Evolutionary conservation across 805 yeast genomes (phyloP).

Genomic region (Yarrowia osloensis): DNA sequence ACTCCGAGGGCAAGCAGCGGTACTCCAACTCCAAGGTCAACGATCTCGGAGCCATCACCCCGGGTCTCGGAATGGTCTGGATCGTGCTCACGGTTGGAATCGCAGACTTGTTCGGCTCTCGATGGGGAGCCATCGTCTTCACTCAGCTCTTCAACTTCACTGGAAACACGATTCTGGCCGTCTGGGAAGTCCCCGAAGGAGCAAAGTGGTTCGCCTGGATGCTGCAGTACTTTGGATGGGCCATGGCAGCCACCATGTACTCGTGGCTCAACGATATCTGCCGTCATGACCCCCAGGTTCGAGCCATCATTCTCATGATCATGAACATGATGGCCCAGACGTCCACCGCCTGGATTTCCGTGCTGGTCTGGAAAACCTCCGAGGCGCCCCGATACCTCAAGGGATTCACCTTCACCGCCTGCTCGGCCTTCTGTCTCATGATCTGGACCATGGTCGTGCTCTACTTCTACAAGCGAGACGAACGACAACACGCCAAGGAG

Average conservation of each 20-base stretch:
- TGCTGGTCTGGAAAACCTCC: constrained; percentile 46
- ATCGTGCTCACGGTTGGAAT: constrained; percentile 35
- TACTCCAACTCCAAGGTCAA: constrained; percentile 49
- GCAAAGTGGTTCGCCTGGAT: constrained; percentile 64
- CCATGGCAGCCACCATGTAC: constrained; percentile 60
- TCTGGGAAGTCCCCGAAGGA: constrained; percentile 55
- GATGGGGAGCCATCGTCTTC: constrained; percentile 57
- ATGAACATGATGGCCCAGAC: constrained; percentile 56
- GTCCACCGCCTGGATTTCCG: constrained; percentile 55
- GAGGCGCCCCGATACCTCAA: constrained; percentile 39
- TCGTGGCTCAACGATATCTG: constrained; percentile 60
- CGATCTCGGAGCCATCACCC: constrained; percentile 55
- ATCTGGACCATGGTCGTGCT: constrained; percentile 46
- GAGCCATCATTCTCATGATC: constrained; percentile 53
- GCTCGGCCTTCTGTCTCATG: constrained; percentile 33
- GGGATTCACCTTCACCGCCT: constrained; percentile 38
- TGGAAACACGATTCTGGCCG: constrained; percentile 54
- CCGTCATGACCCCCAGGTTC: constrained; percentile 52
- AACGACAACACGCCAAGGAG: constrained; percentile 48
- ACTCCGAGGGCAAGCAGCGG: constrained; percentile 41
- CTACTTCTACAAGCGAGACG: constrained; percentile 57
- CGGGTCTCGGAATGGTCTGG: constrained; percentile 57
- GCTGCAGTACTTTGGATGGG: constrained; percentile 58
- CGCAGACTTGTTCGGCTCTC: constrained; percentile 54
- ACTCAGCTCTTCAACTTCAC: constrained; percentile 55